phyloP scores from a whole-genome alignment of 2,329 filamentous ascomycete species.

The Bipolaris bicolor region DNA sequence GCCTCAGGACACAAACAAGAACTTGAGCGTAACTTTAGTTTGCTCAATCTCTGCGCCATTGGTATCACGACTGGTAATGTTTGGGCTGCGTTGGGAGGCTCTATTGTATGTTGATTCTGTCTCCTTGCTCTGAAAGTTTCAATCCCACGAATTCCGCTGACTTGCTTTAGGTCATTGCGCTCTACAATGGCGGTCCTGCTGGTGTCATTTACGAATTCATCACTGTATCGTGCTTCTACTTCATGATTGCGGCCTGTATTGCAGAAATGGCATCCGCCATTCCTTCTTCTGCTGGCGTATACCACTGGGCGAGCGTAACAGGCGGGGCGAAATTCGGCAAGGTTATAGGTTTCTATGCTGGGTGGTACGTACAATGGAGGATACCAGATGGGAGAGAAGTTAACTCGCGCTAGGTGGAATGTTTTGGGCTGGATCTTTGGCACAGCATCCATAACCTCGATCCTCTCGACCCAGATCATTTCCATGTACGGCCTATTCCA shows the following conservation, averaged over 20 bases:
- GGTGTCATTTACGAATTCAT: conserved; percentile 58
- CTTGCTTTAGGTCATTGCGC: conserved; percentile 41
- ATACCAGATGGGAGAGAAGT: neutral
- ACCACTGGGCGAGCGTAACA: conserved; percentile 61
- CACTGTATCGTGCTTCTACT: conserved; percentile 58
- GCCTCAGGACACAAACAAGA: conserved; percentile 60
- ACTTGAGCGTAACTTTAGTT: conserved; percentile 57
- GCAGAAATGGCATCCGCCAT: conserved; percentile 58
- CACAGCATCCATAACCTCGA: conserved; percentile 50
- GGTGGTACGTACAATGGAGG: conserved; percentile 43
- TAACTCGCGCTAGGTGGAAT: conserved; percentile 52
- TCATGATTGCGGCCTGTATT: conserved; percentile 58
- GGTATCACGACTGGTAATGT: conserved; percentile 54
- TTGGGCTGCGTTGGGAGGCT: conserved; percentile 57
- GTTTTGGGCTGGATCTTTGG: conserved; percentile 59
- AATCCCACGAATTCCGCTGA: neutral
- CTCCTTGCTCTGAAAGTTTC: too few relatives aligned
- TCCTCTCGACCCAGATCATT: conserved; percentile 55
- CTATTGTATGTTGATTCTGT: conserved; percentile 47
- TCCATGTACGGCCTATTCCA: conserved; percentile 59
- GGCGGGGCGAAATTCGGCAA: conserved; percentile 55
- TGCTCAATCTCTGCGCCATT: conserved; percentile 55
- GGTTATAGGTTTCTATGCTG: conserved; percentile 57
- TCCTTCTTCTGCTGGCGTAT: conserved; percentile 54
- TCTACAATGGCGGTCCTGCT: conserved; percentile 56